Evolutionary conservation across 2,329 filamentous ascomycete genomes (phyloP), one percentile per base, ranked within the genome.

Genomic region (Cladosporium cucumerinum): DNA sequence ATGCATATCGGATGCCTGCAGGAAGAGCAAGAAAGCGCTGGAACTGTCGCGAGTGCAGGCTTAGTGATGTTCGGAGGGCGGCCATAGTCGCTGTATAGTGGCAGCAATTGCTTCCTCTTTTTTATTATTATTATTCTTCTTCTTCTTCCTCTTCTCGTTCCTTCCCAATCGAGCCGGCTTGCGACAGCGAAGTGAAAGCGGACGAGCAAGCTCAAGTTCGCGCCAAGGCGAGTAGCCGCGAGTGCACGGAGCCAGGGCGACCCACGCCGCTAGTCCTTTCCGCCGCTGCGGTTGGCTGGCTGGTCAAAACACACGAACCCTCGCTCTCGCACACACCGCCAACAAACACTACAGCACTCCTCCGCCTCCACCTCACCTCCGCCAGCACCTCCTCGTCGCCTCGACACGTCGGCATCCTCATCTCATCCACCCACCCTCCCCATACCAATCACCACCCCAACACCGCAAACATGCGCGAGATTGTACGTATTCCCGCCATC

Each of bases 391-490:
- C 63, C 34, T 61, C 46, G 34, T 61, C 63, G 58, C 59, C 63
- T 58, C 64, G 69, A 69, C 70, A 71, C 66, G 70, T 69, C 64
- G 63, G 67, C 67, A 51, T 59, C 57, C 57, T 61, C 57, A 34
- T 34, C 32, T 25, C 49, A 62, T 26, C 55, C 60, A 46, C 39
- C 55, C 60, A 46, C 39, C 39, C 39, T 21, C 8, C 39, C 49
- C 60, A 62, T 34, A 54, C 60, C 49, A 49, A 36, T 25, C n/a
- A 55, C 26, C 14, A 21, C 34, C 59, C 48, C 34, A 55, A 55
- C 36, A 66, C 57, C 60, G 54, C 76, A 80, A 87, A 79, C 72
- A 89, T 89, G 86, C 86, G 86, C 84, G 86, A 89, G 81, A 89
- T 89, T 81, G 87, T 89, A 81, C 80, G 86, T 65, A 52, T 87